Conservation (phyloP, 768 basidiomycete species). For the Pisolithus marmoratus region DNA sequence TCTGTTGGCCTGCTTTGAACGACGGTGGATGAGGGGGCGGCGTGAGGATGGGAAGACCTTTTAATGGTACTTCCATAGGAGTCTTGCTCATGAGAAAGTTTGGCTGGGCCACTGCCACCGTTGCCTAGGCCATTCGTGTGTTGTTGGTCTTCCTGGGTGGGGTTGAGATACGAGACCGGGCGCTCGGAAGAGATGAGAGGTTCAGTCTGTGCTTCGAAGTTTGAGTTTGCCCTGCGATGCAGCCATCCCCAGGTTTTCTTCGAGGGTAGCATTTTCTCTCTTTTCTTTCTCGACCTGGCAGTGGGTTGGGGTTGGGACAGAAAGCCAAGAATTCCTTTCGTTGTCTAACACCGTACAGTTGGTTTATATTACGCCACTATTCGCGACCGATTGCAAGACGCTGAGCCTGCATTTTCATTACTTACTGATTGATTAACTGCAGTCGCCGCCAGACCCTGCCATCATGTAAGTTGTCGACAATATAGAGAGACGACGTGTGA, state of each 20-base stretch:
- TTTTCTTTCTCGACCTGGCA: neutral
- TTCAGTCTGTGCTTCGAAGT: constrained; percentile 7
- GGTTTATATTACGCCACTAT: too few relatives aligned
- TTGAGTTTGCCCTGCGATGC: constrained; percentile 8
- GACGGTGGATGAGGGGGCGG: neutral
- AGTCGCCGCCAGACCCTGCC: too few relatives aligned
- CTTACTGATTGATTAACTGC: too few relatives aligned
- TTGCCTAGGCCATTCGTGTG: too few relatives aligned
- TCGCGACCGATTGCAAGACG: too few relatives aligned
- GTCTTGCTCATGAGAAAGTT: too few relatives aligned
- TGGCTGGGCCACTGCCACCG: neutral
- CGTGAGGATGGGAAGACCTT: neutral
- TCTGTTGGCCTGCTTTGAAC: neutral
- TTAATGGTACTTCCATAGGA: too few relatives aligned
- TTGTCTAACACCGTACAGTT: constrained; percentile 7
- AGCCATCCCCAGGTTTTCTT: constrained; percentile 12
- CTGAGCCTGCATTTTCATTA: too few relatives aligned
- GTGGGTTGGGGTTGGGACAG: neutral
- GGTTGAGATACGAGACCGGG: too few relatives aligned
- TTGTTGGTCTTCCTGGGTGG: too few relatives aligned
- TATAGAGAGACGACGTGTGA: too few relatives aligned
- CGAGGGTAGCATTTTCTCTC: neutral
- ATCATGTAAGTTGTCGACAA: too few relatives aligned
- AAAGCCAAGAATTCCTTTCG: neutral
- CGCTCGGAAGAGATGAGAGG: constrained; percentile 12